A percentile compares a stretch with the other conserved stretches of the same genome.
These are phyloP conservation scores for Chondrus crispus DNA, from an alignment of 23 red algal genomes.

Conservation along the genomic window DNA sequence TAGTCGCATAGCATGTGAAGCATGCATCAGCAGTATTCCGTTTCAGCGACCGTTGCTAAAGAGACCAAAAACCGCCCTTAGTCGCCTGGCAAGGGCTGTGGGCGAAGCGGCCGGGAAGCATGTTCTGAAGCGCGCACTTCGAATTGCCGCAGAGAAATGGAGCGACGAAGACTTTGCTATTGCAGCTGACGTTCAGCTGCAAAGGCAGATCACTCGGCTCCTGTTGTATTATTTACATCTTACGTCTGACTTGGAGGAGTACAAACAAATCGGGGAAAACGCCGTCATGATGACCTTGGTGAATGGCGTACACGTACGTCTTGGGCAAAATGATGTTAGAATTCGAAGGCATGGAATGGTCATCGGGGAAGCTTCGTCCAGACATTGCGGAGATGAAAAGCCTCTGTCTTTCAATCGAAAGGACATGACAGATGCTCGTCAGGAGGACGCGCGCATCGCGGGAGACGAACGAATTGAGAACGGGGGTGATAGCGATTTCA, in stretches of 20 bases:
- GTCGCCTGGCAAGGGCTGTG: neutral
- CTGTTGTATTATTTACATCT: conserved; percentile 36
- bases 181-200: conserved; percentile 22
- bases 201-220: conserved; percentile 38
- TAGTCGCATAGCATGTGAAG: neutral
- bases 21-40: conserved; percentile 35
- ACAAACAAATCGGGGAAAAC: neutral
- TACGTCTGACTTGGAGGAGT: neutral
- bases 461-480: conserved; percentile 43
- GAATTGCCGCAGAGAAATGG: conserved; percentile 37
- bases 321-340: conserved; percentile 38
- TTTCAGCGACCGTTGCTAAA: conserved; percentile 39
- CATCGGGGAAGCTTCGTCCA: conserved; percentile 55
- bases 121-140: neutral
- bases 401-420: conserved; percentile 36
- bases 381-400: conserved; percentile 28
- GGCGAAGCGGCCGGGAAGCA: neutral
- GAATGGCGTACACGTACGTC: conserved; percentile 37
- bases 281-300: conserved; percentile 53
- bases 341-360: conserved; percentile 58
- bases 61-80: conserved; percentile 11
- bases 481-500: conserved; percentile 41
- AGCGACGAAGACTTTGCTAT: conserved; percentile 39
- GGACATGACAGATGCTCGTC: neutral
- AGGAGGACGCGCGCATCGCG: neutral